Conservation (phyloP, 805 yeast species). For the Peterozyma xylosa region DNA sequence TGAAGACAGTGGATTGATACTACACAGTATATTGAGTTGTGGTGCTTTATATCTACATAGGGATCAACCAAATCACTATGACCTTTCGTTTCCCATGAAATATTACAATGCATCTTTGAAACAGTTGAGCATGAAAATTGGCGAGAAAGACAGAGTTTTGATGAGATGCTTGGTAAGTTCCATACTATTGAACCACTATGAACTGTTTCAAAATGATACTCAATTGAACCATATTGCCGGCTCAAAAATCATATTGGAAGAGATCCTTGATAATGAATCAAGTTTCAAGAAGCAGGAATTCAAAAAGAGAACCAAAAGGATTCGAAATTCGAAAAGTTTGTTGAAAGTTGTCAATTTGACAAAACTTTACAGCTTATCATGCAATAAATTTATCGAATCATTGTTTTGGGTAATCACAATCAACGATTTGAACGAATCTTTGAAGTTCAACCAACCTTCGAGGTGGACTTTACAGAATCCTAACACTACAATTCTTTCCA, state of each 20-base stretch:
- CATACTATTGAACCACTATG: constrained; percentile 8
- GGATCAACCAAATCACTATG: constrained; percentile 7
- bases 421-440: constrained; percentile 6
- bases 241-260: constrained; percentile 10
- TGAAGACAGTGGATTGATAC: constrained; percentile 8
- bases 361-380: constrained; percentile 3
- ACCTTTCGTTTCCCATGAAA: constrained; percentile 8
- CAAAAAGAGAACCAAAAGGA: not conserved
- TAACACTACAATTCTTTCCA: constrained; percentile 6
- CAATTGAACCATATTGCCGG: constrained; percentile 9
- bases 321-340: not conserved
- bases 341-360: constrained; percentile 3
- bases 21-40: constrained; percentile 9
- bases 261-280: constrained; percentile 4
- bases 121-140: constrained; percentile 9
- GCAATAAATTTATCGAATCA: constrained; percentile 5
- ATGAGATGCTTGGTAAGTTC: constrained; percentile 8
- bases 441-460: constrained; percentile 6
- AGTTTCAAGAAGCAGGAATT: not conserved
- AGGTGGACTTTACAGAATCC: constrained; percentile 9
- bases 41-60: constrained; percentile 11
- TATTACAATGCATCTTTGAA: constrained; percentile 10
- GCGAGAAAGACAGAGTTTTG: constrained; percentile 5
- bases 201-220: constrained; percentile 3
- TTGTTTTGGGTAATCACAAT: constrained; percentile 8